Evolutionary conservation across 1,284 basidiomycete genomes (phyloP).

Genomic region (Ganoderma sp.): DNA sequence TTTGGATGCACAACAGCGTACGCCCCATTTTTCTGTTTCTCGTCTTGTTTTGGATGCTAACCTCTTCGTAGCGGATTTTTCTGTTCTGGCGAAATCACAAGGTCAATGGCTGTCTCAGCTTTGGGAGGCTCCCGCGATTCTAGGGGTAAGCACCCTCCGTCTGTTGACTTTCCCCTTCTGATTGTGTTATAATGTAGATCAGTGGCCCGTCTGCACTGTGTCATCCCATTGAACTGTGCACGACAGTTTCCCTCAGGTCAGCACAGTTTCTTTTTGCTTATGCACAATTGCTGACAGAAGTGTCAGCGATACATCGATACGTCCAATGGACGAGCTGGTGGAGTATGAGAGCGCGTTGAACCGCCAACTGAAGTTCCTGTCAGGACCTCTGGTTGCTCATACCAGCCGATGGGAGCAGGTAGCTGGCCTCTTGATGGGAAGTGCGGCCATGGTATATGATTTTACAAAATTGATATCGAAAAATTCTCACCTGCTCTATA

Average conservation of each 20-base stretch:
- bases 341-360: constrained; percentile 33
- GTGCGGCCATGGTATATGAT: constrained; percentile 30
- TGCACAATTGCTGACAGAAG: constrained; percentile 1
- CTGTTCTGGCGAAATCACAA: constrained; percentile 43
- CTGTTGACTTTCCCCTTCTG: background rate
- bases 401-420: constrained; percentile 27
- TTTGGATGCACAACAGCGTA: constrained; percentile 46
- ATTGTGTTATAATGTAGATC: constrained; percentile 18
- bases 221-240: constrained; percentile 37
- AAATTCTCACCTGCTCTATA: constrained; percentile 26
- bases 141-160: constrained; percentile 25
- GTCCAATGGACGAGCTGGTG: constrained; percentile 31
- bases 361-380: constrained; percentile 29
- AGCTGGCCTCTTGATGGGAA: constrained; percentile 22
- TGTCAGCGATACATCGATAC: constrained; percentile 33
- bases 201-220: constrained; percentile 39
- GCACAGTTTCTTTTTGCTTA: constrained; percentile 7
- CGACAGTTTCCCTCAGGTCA: constrained; percentile 37
- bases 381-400: constrained; percentile 14
- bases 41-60: background rate
- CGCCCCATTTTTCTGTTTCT: constrained; percentile 29
- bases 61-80: constrained; percentile 41
- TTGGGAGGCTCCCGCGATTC: constrained; percentile 43
- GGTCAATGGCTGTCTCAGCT: constrained; percentile 58
- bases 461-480: background rate